Evolutionary conservation across 2,329 filamentous ascomycete genomes (phyloP), one percentile per base, ranked within the genome.

Genomic region (Penicillium brevicompactum): DNA sequence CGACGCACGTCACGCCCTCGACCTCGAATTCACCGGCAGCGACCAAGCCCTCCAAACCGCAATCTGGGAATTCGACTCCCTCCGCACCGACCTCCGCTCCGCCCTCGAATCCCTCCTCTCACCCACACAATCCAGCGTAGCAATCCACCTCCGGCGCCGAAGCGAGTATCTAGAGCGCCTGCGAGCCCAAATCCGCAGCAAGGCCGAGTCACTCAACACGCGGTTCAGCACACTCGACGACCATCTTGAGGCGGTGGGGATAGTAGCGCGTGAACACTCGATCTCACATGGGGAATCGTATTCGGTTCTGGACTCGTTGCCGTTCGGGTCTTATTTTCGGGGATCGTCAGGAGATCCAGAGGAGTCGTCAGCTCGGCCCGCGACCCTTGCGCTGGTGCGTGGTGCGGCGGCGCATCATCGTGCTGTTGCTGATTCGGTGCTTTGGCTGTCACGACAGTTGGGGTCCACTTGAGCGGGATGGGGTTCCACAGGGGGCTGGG

Each of bases 21-120:
- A 72, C 13, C 69, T 75, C 10, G 73, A 75, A 53, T 75, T 74
- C 51, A 62, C 67, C 46, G 71, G 73, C 46, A 68, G 69, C 55
- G 63, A 66, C 56, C 56, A 64, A 45, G 71, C 71, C 14, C 60
- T 70, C 3, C 65, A 70, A 45, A 58, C 69, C 9, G 71, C 72
- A 30, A 59, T 64, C 0, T 66, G 66, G 56, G 67, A 73, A 56
- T 70, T 74, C 47, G 70, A 72, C 46, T 70, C 69, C 13, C 61
- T 75, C 9, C 67, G 67, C 43, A 66, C 67, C 9, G 73, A 74
- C 53, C 61, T 75, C 3, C 71, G 64, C 50, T 73, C 73, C 5
- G 69, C 71, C 5, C 54, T 74, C 11, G 70, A 72, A 32, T 72
- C 66, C 51, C 62, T 74, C 1, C 55, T 72, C 57, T 67, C 51